These are phyloP conservation scores for Colletotrichum tamarilloi DNA, from an alignment of 2,329 filamentous ascomycete genomes.

Conservation along the genomic window DNA sequence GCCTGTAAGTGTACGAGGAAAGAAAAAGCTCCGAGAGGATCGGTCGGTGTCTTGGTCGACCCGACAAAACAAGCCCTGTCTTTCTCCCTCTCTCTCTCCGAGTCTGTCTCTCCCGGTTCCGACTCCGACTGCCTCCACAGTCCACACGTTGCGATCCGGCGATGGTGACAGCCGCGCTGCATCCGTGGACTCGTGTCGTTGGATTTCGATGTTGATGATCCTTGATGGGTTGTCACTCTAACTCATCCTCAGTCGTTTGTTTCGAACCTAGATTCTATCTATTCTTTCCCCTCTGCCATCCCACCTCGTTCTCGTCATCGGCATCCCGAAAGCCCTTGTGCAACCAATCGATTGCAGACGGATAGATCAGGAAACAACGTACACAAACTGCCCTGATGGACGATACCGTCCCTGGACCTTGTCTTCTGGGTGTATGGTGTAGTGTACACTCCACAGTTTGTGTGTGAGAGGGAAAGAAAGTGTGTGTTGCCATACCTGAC, in stretches of 20 bases:
- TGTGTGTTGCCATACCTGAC: neutral
- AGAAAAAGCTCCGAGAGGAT: constrained; percentile 12
- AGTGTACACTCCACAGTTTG: neutral
- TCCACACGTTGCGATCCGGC: neutral
- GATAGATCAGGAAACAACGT: neutral
- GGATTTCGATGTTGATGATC: constrained; percentile 8
- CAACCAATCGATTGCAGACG: neutral
- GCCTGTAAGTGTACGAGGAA: neutral
- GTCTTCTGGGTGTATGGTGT: neutral
- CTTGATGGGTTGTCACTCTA: no score
- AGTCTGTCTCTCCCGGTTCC: neutral
- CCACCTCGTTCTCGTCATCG: constrained; percentile 27
- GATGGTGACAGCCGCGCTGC: neutral
- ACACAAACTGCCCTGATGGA: neutral
- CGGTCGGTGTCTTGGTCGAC: neutral
- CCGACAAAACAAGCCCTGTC: neutral
- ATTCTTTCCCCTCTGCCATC: neutral
- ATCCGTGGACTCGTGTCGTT: neutral
- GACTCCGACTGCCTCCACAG: neutral
- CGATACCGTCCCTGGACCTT: neutral
- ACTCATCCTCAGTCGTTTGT: neutral
- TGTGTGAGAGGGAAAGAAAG: neutral
- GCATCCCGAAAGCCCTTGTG: neutral
- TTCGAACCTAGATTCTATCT: neutral
- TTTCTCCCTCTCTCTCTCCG: no score